Base-by-base conservation (phyloP, 2,329 filamentous ascomycete species). In the Metarhizium rileyi region DNA sequence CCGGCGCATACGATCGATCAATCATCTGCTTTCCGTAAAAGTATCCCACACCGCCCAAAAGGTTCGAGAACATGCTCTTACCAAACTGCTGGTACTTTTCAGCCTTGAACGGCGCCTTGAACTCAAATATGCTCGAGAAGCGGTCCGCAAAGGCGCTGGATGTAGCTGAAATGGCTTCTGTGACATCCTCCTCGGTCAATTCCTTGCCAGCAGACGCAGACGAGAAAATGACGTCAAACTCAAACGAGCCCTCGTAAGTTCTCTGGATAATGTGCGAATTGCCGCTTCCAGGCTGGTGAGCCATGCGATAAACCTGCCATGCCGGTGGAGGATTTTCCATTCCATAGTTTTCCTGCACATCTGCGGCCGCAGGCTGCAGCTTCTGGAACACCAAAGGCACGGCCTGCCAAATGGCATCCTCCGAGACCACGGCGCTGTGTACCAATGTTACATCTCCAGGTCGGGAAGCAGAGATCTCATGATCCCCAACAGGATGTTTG, bases 21-120 rank as follows among this genome's bases (percentile, higher is more conserved):
- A 95, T 87, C 22, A 96, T 70, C 30, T 89, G 85, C 51, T 93
- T 78, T 38, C 93, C 93, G 61, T 94, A 80, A 71, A 98, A 98
- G 69, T 95, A 97, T 8, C 93, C 93, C 58, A 97, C 88, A 44
- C 93, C 93, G 50, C 93, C 93, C 33, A 95, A 76, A 30, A 98
- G 73, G 65, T 97, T 98, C 2, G 91, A 96, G 58, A 98, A 87
- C 75, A 98, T 86, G 55, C 85, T 90, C 65, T 88, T 87, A 55
- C 84, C 88, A 65, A 97, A 96, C 50, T 76, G 76, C 44, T 80
- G 74, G 63, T 94, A 93, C 60, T 87, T 81, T 3, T 80, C 75
- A 3, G 78, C 76, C 18, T 79, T 71, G 66, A 93, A 98, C 0
- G 93, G 91, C 0, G 83, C 72, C 60, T 89, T 77, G 1, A 89